Evolutionary conservation across 257 asterid genomes (phyloP).

Genomic region (Solanum lignicaule): DNA sequence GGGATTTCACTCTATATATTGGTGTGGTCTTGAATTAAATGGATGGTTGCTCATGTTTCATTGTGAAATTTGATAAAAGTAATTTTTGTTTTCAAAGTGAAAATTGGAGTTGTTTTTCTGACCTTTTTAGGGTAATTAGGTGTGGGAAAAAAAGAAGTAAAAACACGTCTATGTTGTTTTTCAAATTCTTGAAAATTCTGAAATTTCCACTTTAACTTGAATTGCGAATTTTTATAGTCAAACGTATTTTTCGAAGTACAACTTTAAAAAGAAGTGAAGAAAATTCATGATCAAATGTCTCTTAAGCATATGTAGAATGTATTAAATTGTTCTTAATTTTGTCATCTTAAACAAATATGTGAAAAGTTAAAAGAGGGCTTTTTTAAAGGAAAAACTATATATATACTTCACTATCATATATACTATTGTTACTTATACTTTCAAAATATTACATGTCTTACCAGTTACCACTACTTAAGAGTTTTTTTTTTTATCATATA

Average conservation of each 20-base stretch:
- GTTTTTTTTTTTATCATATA: no score
- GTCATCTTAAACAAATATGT: background rate
- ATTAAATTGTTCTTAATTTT: background rate
- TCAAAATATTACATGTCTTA: no score
- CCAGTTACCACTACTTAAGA: no score
- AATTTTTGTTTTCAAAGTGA: background rate
- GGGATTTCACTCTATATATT: background rate
- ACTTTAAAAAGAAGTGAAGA: no score
- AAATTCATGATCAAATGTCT: background rate
- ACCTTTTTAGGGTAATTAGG: background rate
- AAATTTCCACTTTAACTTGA: background rate
- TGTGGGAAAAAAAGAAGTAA: background rate
- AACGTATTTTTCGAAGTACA: background rate
- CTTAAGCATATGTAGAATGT: background rate
- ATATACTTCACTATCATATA: background rate
- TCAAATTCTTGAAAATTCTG: background rate
- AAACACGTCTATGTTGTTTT: background rate
- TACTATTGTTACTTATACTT: background rate
- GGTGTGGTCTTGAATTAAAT: background rate
- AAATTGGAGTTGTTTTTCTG: background rate
- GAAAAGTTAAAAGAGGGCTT: background rate
- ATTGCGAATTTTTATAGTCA: background rate
- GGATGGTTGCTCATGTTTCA: background rate
- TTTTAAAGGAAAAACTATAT: background rate
- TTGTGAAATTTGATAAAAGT: background rate